Conservation (phyloP, 1,284 basidiomycete species). For the Pascua guehoae region DNA sequence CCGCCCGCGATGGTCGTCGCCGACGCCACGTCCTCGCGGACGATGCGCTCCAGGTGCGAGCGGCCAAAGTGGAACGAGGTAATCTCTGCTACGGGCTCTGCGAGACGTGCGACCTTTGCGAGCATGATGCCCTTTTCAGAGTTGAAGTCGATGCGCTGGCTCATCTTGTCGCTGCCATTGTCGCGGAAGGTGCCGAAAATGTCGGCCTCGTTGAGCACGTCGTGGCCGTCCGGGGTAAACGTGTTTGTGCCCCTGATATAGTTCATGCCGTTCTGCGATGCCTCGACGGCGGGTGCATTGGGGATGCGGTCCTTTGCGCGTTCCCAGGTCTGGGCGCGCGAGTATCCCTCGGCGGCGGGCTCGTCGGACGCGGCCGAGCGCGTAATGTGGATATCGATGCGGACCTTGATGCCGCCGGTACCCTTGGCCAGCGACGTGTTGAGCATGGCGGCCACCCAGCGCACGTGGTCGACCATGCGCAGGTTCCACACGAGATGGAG, state of each 20-base stretch:
- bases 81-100: neutral
- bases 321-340: no score
- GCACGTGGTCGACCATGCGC: neutral
- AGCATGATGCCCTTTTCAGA: neutral
- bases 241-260: neutral
- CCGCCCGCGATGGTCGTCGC: neutral
- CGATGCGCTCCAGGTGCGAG: conserved; percentile 1
- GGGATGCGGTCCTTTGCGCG: no score
- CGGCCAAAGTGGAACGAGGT: neutral
- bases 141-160: neutral
- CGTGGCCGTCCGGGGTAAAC: neutral
- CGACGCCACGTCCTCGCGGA: neutral
- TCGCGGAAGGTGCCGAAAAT: neutral
- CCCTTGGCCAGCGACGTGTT: neutral
- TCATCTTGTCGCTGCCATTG: neutral
- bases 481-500: conserved; percentile 37
- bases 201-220: neutral
- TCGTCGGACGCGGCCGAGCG: conserved; percentile 9
- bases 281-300: no score
- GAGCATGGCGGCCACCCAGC: conserved; percentile 5
- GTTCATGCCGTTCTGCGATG: no score
- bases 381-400: conserved; percentile 19
- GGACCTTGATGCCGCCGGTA: conserved; percentile 1
- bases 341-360: neutral
- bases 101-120: neutral